Percentiles rank a stretch among this genome's conserved stretches.
phyloP scores from a whole-genome alignment of 805 yeast genomes.

The Ogataea corticis region DNA sequence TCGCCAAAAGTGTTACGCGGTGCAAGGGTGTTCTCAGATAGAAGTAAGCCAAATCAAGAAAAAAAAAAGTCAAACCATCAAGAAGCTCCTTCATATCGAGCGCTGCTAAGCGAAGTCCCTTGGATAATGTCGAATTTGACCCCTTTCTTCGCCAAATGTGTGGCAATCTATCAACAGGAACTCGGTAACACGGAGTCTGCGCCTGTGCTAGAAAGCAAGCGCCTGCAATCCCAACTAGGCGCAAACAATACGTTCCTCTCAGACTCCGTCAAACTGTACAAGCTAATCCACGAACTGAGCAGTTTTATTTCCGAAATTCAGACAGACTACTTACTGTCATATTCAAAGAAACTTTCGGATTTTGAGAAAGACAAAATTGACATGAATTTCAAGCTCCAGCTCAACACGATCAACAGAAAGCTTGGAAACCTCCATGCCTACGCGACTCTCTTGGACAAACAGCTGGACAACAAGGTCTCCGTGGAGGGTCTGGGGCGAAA shows the following conservation, averaged over 20 bases:
- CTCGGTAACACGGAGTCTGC: background rate
- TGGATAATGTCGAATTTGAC: constrained; percentile 47
- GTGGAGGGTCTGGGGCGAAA: constrained; percentile 44
- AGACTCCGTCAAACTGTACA: constrained; percentile 41
- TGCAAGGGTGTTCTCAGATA: background rate
- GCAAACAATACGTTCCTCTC: constrained; percentile 40
- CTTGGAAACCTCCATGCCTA: constrained; percentile 34
- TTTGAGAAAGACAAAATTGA: constrained; percentile 30
- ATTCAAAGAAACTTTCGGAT: constrained; percentile 27
- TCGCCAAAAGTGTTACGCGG: background rate
- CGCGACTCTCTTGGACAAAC: constrained; percentile 45
- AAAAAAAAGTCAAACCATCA: background rate
- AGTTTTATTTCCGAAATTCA: constrained; percentile 36
- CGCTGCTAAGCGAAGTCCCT: background rate
- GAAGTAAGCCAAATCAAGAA: background rate
- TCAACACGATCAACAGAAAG: constrained; percentile 22
- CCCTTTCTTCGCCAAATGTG: constrained; percentile 49
- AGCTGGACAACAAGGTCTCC: constrained; percentile 47
- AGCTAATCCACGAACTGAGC: constrained; percentile 34
- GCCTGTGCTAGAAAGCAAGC: background rate
- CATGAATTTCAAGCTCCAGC: constrained; percentile 27
- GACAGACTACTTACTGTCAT: constrained; percentile 37
- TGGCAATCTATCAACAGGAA: constrained; percentile 39
- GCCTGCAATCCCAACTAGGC: constrained; percentile 10
- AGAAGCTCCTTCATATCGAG: background rate